Base-by-base conservation (phyloP, 371 early-diverging fungal genomes). In the Saksenaea vasiformis region DNA sequence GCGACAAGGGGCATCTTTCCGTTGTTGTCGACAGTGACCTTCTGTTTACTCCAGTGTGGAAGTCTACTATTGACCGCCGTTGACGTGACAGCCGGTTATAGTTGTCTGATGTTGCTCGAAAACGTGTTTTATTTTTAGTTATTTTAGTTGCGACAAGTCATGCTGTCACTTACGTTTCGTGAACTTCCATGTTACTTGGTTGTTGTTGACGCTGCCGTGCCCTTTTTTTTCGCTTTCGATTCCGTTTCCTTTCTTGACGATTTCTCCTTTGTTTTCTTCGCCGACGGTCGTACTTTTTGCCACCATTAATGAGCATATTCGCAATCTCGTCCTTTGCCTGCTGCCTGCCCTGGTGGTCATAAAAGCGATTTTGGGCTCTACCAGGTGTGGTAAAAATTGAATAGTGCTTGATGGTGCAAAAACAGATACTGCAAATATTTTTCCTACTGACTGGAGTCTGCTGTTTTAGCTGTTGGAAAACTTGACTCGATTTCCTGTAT, bases 331-430 rank as follows among this genome's bases (percentile, higher is more conserved):
- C 24, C n/a, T 13, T 19, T 22, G 61, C 56, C 8, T 34, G 55
- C 37, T 66, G 66, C 13, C 43, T 24, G 36, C 66, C 66, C 37
- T 56, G 38, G 38, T 66, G 60, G 17, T 66, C 56, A n/a, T 57
- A 13, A 54, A 66, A 66, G 4, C 56, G 38, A 13, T 13, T 22
- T 9, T 54, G 26, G 13, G n/a, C 26, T 28, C 56, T 28, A 19
- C 17, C 36, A 36, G 34, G 5, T n/a, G 36, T 15, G 17, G 28
- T 56, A 56, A 34, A 56, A 37, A 7, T 14, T 34, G 19, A 56
- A 34, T 31, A 56, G 56, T 1, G 5, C 34, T 28, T 3, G 11
- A 24, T 34, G 26, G 31, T 56, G 56, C 17, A 17, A 17, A 17
- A 56, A 17, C 8, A 56, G 8, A 17, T 56, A 56, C 3, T 24